Base-by-base conservation (phyloP, 805 yeast genomes). In the Wickerhamomyces sydowiorum region DNA sequence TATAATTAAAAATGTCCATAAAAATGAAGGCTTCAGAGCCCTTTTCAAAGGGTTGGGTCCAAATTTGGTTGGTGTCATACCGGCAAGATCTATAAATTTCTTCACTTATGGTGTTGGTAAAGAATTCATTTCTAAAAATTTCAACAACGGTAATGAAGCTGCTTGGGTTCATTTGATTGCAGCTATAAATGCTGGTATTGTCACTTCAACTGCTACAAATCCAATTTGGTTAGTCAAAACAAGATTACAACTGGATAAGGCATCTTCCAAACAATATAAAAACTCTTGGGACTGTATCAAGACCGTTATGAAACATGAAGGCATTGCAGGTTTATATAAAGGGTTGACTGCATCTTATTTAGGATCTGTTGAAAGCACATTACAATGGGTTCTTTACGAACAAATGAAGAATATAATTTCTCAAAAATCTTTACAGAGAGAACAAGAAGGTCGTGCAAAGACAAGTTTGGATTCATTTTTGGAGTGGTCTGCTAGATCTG, bases 191-290 rank as follows among this genome's bases (percentile, higher is more conserved):
- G 99, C 99, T 0, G 99, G 99, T 5, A 70, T 91, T 58, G 91
- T 83, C 15, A 93, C 99, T 0, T 83, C 96, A 5, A 91, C 99
- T 0, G 96, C 89, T 13, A 93, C 99, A 0, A 93, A 93, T 60
- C 99, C 99, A 12, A 93, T 93, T 44, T 93, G 99, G 99, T 69
- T 93, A 46, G 82, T 93, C 46, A 93, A 93, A 65, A 93, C 99
- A 1, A 73, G 99, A 56, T 74, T 93, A 40, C 99, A 93, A 60
- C 71, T 93, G 40, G 99, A 93, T 62, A 85, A 82, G 59, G 75
- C 86, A 1, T 63, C 67, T n/a, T 53, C 65, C 10, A 79, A 81
- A 50, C 73, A 74, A 47, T 93, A 91, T 61, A 81, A 75, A 45
- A 90, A 86, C 63, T 86, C 96, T 4, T 72, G 81, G 72, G 98